Conservation (phyloP, 495 filamentous ascomycete species). For the Choiromyces venosus region DNA sequence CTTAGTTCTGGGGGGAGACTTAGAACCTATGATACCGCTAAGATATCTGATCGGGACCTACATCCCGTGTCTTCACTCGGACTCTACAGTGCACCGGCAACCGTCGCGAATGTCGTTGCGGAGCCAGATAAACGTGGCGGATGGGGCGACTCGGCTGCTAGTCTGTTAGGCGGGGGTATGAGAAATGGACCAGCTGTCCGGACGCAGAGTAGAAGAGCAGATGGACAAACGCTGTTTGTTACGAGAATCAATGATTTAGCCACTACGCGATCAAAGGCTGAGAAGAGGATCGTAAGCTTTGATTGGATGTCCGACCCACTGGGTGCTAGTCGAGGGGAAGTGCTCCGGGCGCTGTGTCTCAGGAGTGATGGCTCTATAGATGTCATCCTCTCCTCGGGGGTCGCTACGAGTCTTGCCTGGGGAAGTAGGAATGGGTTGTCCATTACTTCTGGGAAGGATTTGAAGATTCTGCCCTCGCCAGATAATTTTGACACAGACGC, state of each 20-base stretch:
- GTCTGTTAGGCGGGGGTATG: slow-evolving; percentile 31
- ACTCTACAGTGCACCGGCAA: slow-evolving; percentile 9
- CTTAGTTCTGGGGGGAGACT: slow-evolving; percentile 35
- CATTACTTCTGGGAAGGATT: slow-evolving; percentile 35
- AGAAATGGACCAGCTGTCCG: slow-evolving; percentile 34
- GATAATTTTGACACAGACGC: neutral
- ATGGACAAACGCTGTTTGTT: slow-evolving; percentile 38
- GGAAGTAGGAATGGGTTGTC: slow-evolving; percentile 36
- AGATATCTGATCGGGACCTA: slow-evolving; percentile 33
- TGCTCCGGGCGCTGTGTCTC: slow-evolving; percentile 26
- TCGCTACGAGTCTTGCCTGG: slow-evolving; percentile 27
- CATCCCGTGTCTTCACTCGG: slow-evolving; percentile 11
- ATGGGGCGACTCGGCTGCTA: slow-evolving; percentile 39
- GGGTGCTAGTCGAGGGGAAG: neutral
- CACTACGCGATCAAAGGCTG: slow-evolving; percentile 46
- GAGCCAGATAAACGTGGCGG: slow-evolving; percentile 32
- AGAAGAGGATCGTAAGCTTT: slow-evolving; percentile 71
- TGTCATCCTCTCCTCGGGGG: slow-evolving; percentile 28
- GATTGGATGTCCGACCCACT: slow-evolving; percentile 67
- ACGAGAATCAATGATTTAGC: slow-evolving; percentile 32
- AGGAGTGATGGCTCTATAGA: slow-evolving; percentile 33
- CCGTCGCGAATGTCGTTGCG: slow-evolving; percentile 6
- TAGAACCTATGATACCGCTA: slow-evolving; percentile 41
- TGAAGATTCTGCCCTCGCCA: slow-evolving; percentile 30
- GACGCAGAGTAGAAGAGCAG: slow-evolving; percentile 27